A percentile compares a stretch with the other conserved stretches of the same genome.
phyloP scores from a whole-genome alignment of 805 yeast species.

The Pichia rugopelliculosa region DNA sequence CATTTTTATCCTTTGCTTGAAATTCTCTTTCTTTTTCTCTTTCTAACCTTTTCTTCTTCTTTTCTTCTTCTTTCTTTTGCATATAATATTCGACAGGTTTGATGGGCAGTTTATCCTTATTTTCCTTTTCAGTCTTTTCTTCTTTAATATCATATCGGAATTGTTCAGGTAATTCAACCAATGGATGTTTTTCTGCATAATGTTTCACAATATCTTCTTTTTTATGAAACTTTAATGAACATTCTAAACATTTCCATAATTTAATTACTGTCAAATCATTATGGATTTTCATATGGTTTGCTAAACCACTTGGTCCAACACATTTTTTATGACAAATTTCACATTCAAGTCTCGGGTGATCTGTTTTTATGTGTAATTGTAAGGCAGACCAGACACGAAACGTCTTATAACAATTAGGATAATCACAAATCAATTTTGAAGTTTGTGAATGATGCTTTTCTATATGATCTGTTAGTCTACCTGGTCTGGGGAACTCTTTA shows the following conservation, averaged over 20 bases:
- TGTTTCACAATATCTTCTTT: slow-evolving; percentile 54
- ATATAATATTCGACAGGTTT: not conserved
- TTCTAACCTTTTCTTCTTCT: not conserved
- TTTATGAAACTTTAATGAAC: slow-evolving; percentile 43
- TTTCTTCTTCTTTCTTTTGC: slow-evolving; percentile 5
- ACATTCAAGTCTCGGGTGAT: slow-evolving; percentile 67
- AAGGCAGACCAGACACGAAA: slow-evolving; percentile 71
- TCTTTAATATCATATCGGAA: slow-evolving; percentile 7
- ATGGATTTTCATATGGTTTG: slow-evolving; percentile 70
- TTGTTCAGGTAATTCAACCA: slow-evolving; percentile 13
- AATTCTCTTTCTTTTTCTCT: not conserved
- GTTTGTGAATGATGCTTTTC: slow-evolving; percentile 51
- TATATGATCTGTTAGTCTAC: slow-evolving; percentile 58
- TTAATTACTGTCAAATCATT: slow-evolving; percentile 43
- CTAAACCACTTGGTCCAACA: slow-evolving; percentile 63
- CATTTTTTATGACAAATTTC: slow-evolving; percentile 59
- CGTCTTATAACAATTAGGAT: slow-evolving; percentile 48
- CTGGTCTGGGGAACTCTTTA: slow-evolving; percentile 56
- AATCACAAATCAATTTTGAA: slow-evolving; percentile 50
- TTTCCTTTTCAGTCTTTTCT: not conserved
- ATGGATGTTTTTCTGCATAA: slow-evolving; percentile 38
- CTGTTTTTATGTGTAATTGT: slow-evolving; percentile 61
- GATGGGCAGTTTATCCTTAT: not conserved
- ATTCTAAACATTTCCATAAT: slow-evolving; percentile 60
- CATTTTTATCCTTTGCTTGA: not conserved